Evolutionary conservation across 345 rosid genomes (phyloP).

Genomic region (Eucalyptus guilfoylei): DNA sequence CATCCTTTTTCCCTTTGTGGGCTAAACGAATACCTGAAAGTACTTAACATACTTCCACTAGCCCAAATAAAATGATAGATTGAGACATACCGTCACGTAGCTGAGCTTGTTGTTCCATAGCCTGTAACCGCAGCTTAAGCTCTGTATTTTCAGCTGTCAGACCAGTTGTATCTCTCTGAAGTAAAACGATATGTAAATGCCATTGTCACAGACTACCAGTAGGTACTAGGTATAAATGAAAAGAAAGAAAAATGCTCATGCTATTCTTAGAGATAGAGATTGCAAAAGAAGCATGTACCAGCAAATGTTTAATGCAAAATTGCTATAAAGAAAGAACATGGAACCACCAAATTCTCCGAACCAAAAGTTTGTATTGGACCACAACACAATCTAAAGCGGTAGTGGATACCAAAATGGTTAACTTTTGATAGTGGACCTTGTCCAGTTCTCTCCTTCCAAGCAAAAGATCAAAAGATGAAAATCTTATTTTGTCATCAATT

Average conservation of each 20-base stretch:
- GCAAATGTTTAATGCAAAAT: background rate
- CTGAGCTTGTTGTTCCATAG: slow-evolving; percentile 96
- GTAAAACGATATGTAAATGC: background rate
- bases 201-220: background rate
- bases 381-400: background rate
- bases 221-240: background rate
- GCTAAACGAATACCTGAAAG: background rate
- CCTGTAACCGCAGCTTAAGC: slow-evolving; percentile 87
- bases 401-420: background rate
- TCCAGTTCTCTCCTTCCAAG: background rate
- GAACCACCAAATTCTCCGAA: background rate
- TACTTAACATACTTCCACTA: background rate
- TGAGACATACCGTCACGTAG: slow-evolving; percentile 61
- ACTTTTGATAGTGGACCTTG: background rate
- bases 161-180: slow-evolving; percentile 85
- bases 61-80: background rate
- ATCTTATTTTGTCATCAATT: background rate
- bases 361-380: background rate
- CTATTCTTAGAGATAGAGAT: background rate
- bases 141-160: slow-evolving; percentile 81
- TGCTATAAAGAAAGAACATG: background rate
- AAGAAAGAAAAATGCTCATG: background rate
- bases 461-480: background rate
- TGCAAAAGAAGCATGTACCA: background rate
- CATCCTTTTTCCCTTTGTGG: background rate